A percentile compares a stretch with the other conserved stretches of the same genome.
Evolutionary conservation across 306 rosid species (phyloP).

Genomic region (Dryas alaskensis): DNA sequence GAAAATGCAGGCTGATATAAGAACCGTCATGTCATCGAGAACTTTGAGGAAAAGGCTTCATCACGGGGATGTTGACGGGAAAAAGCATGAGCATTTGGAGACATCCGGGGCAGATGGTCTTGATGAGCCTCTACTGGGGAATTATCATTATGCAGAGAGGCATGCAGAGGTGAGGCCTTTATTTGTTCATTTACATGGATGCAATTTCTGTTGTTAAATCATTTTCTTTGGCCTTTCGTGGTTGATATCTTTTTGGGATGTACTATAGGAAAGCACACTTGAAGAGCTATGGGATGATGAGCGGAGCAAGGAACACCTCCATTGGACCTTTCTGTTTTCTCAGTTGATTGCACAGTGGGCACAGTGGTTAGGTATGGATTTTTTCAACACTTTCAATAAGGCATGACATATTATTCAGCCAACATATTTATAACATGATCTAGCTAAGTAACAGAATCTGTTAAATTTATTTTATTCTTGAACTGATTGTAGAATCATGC

Average conservation of each 20-base stretch:
- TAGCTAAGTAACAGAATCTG: background rate
- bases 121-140: constrained; percentile 65
- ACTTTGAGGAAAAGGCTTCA: constrained; percentile 80
- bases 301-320: constrained; percentile 63
- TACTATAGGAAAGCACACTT: constrained; percentile 35
- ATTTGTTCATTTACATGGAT: background rate
- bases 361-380: constrained; percentile 73
- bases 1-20: constrained; percentile 34
- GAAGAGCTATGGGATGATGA: constrained; percentile 80
- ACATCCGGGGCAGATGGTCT: constrained; percentile 49
- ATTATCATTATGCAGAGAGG: constrained; percentile 35
- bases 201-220: background rate
- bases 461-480: background rate
- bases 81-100: constrained; percentile 49
- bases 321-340: constrained; percentile 81
- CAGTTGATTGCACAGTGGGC: constrained; percentile 86
- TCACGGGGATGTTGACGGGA: constrained; percentile 81
- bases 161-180: constrained; percentile 43
- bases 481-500: background rate
- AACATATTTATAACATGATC: background rate
- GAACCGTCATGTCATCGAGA: constrained; percentile 53
- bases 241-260: constrained; percentile 7
- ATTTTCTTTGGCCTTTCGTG: constrained; percentile 6
- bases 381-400: background rate
- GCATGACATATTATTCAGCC: background rate